Base-by-base conservation (phyloP, 805 yeast genomes). In the Danielia oregonensis region DNA sequence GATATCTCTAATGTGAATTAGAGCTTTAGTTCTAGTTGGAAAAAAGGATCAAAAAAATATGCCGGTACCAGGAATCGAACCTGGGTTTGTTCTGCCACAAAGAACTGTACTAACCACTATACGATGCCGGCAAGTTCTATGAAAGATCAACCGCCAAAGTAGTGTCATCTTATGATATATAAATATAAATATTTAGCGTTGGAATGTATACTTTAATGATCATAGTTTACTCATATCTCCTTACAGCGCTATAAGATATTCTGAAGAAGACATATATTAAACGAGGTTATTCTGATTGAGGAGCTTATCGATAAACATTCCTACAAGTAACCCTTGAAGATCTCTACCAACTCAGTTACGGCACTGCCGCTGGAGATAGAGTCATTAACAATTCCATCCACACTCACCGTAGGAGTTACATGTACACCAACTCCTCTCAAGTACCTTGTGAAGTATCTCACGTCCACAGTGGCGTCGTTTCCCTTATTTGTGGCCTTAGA, bases 401-500 rank as follows among this genome's bases (percentile, higher is more conserved):
- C 62, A 14, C 73, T 57, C 10, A 85, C 83, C 4, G 93, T 80
- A 14, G 96, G 96, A 3, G 93, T 84, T n/a, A 83, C 80, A 53
- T 87, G 95, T 24, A 83, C 76, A 28, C 91, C 87, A 26, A 79
- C 74, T 39, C 85, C 86, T 54, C 96, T 73, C 34, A 78, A 79
- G 52, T 76, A 77, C 54, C 79, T 72, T 13, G 88, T 72, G 52
- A 84, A 86, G 49, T 80, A 81, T 61, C 86, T 87, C 42, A 84
- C 48, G 50, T 86, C 94, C 22, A 57, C 67, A 3, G 76, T 67
- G 24, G 80, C 68, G 5, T 56, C 65, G 46, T 79, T 81, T 7
- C 93, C 91, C 3, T 55, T 49, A 49, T 85, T 83, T 17, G 54
- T 41, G 4, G 55, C 58, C 35, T 43, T 26, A 16, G 49, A 49